Evolutionary conservation across 2,329 filamentous ascomycete species (phyloP), one percentile per base, ranked within the genome.

Genomic region (Tolypocladium endophyticum): DNA sequence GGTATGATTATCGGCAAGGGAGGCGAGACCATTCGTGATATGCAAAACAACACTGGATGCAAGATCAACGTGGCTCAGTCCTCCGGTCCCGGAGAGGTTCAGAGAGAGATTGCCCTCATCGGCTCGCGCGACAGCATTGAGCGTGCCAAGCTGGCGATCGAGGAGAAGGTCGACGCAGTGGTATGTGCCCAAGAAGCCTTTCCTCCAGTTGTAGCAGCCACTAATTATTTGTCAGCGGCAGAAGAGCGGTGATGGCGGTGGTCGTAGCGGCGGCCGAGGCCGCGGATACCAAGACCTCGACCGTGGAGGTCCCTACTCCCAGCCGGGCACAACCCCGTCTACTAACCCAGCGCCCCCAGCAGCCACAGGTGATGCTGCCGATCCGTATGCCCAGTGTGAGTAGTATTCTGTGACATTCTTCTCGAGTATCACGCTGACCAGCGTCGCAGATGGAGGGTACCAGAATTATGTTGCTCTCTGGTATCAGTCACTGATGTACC

Each of bases 1-100:
- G 92, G 92, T 62, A 96, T 96, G 92, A 96, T 96, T 64, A 96
- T 96, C 62, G 92, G 92, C 64, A 96, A 96, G 79, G 89, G 90
- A 60, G 92, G 92, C 64, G 92, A 96, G 76, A 95, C 92, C 0
- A 96, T 96, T 71, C 91, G 92, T 64, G 90, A 96, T 66, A 95
- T 96, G 87, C 92, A 96, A 73, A 88, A 86, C 69, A 82, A 79
- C 38, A 94, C 90, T 6, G 89, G 90, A 54, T 96, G 92, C 81
- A 96, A 96, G 77, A 96, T 96, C 79, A 96, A 96, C 68, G 92
- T 96, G 33, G 89, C 90, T 38, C 89, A 90, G 68, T 87, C 90
- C 9, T 87, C 86, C 41, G 88, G 88, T 20, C 87, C 88, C 56
- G 83, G 84, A 64, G 91, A 96, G 70, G 82, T 86, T 60, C 87